A percentile compares a stretch with the other conserved stretches of the same genome.
phyloP scores from a whole-genome alignment of 192 early-diverging fungal species.

The Radiomyces spectabilis region DNA sequence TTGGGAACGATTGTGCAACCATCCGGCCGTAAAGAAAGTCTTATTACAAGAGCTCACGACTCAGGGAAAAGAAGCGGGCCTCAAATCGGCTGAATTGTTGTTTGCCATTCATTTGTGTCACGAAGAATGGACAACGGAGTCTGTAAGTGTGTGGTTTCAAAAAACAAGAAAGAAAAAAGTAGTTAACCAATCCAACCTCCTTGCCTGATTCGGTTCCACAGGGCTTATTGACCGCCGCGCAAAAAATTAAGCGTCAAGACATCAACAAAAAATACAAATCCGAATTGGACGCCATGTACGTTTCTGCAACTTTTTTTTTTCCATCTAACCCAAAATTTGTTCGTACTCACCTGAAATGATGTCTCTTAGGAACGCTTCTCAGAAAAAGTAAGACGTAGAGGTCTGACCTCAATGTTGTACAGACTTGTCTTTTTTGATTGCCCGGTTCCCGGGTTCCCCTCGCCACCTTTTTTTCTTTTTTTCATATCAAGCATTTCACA shows the following conservation, averaged over 20 bases:
- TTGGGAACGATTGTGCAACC: slow-evolving; percentile 44
- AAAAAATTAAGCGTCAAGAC: slow-evolving; percentile 79
- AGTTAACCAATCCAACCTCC: neutral
- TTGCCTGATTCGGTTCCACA: neutral
- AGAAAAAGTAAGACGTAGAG: too few species aligned
- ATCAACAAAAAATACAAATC: slow-evolving; percentile 57
- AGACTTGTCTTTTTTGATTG: too few species aligned
- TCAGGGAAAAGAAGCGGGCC: slow-evolving; percentile 51
- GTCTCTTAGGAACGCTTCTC: too few species aligned
- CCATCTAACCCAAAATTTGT: too few species aligned
- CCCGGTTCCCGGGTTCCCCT: too few species aligned
- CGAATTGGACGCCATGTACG: slow-evolving; percentile 46
- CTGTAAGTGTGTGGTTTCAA: slow-evolving; percentile 37
- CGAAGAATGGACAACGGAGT: slow-evolving; percentile 89
- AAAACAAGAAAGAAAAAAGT: neutral
- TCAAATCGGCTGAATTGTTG: slow-evolving; percentile 71
- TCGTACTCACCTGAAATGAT: too few species aligned
- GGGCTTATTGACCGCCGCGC: slow-evolving; percentile 78
- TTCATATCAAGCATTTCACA: too few species aligned
- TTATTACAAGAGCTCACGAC: slow-evolving; percentile 34
- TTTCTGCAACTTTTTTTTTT: neutral
- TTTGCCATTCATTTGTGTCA: slow-evolving; percentile 49
- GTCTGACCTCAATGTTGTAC: too few species aligned
- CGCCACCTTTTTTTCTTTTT: too few species aligned
- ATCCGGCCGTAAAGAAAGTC: slow-evolving; percentile 41